Base-by-base conservation (phyloP, 768 basidiomycete species). In the Russula brevipes region DNA sequence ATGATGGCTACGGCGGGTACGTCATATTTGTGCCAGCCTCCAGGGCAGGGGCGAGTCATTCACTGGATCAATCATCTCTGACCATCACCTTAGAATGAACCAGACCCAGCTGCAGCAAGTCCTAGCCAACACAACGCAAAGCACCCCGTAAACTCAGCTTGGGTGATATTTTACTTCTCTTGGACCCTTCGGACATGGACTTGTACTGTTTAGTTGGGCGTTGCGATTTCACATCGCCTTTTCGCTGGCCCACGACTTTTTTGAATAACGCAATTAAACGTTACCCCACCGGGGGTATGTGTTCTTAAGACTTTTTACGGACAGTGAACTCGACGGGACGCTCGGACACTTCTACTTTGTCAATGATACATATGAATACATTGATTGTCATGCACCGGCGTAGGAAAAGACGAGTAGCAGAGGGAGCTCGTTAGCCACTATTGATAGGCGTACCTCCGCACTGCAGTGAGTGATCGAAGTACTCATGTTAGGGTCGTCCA, bases 1-100 rank as follows among this genome's bases (percentile, higher is more conserved):
- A 24, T 24, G 67, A 68, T 33, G 67, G 67, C 19, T 68, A 68
- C 55, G 66, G 56, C 12, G 64, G 64, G 65, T 66, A 33, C 45
- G 65, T 64, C n/a, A 19, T n/a, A 11, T 36, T 58, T 12, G 24
- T 31, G 6, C 12, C 38, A 16, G 12, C 24, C 24, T 24, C 24
- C 24, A 24, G 24, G 12, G 14, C 12, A 4, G 31, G 14, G 30
- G 19, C 16, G 3, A 36, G n/a, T 14, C n/a, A 53, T 36, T 1
- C 9, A 30, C 14, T 9, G 35, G 24, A 10, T 36, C 56, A 55
- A 64, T 35, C 19, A 55, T 51, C 3, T n/a, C 54, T 14, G 14
- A 7, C 12, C 38, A 31, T 49, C 36, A 5, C 31, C 11, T 55
- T n/a, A 64, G 63, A 24, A 2, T 36, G 24, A 47, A 36, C 3